These are phyloP conservation scores for Rhizophora apiculata DNA, from an alignment of 345 rosid species.

Conservation along the genomic window DNA sequence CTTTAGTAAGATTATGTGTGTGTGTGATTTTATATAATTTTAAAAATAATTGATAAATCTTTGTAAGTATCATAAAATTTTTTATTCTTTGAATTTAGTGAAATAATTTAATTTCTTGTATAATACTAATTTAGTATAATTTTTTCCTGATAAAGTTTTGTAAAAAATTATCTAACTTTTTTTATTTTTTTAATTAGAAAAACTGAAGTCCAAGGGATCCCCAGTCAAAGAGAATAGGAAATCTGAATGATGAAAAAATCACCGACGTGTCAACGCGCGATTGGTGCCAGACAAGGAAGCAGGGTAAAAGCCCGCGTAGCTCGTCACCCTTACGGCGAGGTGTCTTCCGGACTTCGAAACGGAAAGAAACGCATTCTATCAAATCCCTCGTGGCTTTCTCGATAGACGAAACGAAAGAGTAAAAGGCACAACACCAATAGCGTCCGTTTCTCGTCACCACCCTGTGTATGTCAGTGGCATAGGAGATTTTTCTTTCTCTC, in stretches of 20 bases:
- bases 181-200: not conserved
- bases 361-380: conserved; percentile 15
- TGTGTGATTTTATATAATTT: too few relatives aligned
- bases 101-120: too few relatives aligned
- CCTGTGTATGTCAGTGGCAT: not conserved
- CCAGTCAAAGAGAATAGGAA: not conserved
- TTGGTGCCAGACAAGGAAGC: conserved; percentile 15
- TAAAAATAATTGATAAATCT: too few relatives aligned
- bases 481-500: not conserved
- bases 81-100: too few relatives aligned
- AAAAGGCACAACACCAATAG: too few relatives aligned
- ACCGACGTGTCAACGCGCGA: conserved; percentile 13
- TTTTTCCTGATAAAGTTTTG: too few relatives aligned
- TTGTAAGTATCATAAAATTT: too few relatives aligned
- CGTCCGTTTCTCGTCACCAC: too few relatives aligned
- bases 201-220: too few relatives aligned
- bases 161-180: too few relatives aligned
- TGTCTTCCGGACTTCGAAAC: conserved; percentile 45
- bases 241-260: not conserved
- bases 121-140: not conserved
- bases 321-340: conserved; percentile 34
- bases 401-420: not conserved
- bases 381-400: not conserved
- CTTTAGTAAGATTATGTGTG: too few relatives aligned
- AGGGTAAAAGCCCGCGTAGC: conserved; percentile 28